Conservation (phyloP, 2,329 filamentous ascomycete genomes). For the Ceratocystis variospora region DNA sequence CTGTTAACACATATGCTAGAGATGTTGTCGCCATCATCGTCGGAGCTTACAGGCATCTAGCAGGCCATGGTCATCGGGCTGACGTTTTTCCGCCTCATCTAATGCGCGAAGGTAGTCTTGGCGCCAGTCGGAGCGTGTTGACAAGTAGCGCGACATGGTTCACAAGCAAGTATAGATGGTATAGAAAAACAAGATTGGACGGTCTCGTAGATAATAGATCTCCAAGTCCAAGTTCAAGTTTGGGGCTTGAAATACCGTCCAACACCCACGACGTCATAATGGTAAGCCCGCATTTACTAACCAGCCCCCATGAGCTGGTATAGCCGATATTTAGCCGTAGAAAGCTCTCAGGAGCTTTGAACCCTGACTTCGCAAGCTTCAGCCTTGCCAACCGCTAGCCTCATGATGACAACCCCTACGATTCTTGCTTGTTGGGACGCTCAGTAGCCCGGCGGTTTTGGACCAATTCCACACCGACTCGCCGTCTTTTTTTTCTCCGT, state of each 20-base stretch:
- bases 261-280: slow-evolving; percentile 1
- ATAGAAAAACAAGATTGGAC: too few relatives aligned
- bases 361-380: not conserved
- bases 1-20: too few relatives aligned
- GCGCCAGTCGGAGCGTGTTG: slow-evolving; percentile 46
- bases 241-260: not conserved
- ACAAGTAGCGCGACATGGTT: slow-evolving; percentile 16
- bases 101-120: slow-evolving; percentile 69
- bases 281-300: not conserved
- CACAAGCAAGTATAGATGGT: too few relatives aligned
- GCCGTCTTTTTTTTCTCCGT: not conserved
- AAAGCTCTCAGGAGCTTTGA: not conserved
- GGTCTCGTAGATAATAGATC: too few relatives aligned
- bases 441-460: not conserved
- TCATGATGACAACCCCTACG: not conserved
- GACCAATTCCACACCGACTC: not conserved
- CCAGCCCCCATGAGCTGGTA: not conserved
- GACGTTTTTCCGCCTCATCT: slow-evolving; percentile 55
- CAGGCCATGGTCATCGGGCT: slow-evolving; percentile 46
- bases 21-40: too few relatives aligned
- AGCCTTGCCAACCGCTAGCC: not conserved
- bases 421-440: not conserved
- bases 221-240: too few relatives aligned
- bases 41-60: slow-evolving; percentile 61
- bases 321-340: slow-evolving; percentile 9